Evolutionary conservation across 305 asterid species (phyloP).

Genomic region (Fraxinus ornus): DNA sequence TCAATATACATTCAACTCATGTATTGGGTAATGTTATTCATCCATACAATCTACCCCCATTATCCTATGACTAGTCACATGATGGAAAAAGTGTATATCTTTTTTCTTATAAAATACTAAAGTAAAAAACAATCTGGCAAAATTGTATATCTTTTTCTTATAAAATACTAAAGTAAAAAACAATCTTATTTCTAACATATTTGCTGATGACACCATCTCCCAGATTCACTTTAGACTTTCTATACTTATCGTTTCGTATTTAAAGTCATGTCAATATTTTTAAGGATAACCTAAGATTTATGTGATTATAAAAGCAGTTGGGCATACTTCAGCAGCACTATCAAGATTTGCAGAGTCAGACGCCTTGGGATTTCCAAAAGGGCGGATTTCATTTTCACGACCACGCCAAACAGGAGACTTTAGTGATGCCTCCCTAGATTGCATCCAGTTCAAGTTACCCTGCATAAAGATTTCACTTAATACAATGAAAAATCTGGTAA

Average conservation of each 20-base stretch:
- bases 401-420: slow-evolving; percentile 97
- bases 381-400: slow-evolving; percentile 93
- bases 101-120: slow-evolving; percentile 6
- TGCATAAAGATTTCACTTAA: slow-evolving; percentile 37
- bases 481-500: slow-evolving; percentile 25
- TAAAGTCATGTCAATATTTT: slow-evolving; percentile 6
- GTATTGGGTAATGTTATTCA: neutral
- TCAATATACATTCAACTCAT: neutral
- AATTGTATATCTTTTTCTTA: neutral
- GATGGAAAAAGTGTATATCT: neutral
- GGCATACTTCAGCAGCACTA: slow-evolving; percentile 89
- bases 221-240: slow-evolving; percentile 4
- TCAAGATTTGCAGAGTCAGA: slow-evolving; percentile 99
- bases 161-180: neutral
- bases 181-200: neutral
- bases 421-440: slow-evolving; percentile 87
- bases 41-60: neutral
- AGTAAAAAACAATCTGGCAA: slow-evolving; percentile 12
- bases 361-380: slow-evolving; percentile 95
- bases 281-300: slow-evolving; percentile 14
- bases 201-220: neutral
- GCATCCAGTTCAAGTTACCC: slow-evolving; percentile 99
- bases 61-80: slow-evolving; percentile 2
- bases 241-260: neutral
- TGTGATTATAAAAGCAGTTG: slow-evolving; percentile 21